phyloP scores from a whole-genome alignment of 2,329 filamentous ascomycete species.

The Botryosphaeria dothidea region DNA sequence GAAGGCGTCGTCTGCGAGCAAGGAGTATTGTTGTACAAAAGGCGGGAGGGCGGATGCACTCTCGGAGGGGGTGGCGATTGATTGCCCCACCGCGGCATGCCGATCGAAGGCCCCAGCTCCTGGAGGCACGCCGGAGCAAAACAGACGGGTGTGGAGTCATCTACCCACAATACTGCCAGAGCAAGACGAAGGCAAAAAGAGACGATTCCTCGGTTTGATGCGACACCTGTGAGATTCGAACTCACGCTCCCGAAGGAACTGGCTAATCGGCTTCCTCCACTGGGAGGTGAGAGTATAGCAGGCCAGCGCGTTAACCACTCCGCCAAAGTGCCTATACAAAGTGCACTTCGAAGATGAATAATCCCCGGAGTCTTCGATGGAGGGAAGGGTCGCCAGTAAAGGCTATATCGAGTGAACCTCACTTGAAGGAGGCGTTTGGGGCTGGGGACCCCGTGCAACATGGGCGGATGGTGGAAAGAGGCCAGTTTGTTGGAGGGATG shows the following conservation, averaged over 20 bases:
- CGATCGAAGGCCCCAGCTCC: not conserved
- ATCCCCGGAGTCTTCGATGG: not conserved
- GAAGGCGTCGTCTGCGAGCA: not conserved
- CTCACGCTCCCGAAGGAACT: conserved; percentile 20
- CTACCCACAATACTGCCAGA: no score
- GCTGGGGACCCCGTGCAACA: not conserved
- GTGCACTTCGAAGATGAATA: not conserved
- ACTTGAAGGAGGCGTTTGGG: not conserved
- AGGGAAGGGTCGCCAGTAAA: accelerated
- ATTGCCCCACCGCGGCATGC: not conserved
- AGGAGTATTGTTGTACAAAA: not conserved
- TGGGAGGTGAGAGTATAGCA: conserved; percentile 1
- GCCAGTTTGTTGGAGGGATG: not conserved
- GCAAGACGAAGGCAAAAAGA: not conserved
- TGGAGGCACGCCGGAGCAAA: not conserved
- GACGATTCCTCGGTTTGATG: not conserved
- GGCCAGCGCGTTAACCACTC: conserved; percentile 20
- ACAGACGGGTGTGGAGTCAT: no score
- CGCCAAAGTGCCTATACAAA: conserved; percentile 16
- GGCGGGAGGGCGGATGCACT: no score
- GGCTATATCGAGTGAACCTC: not conserved
- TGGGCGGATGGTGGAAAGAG: not conserved
- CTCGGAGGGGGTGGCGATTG: not conserved
- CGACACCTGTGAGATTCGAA: conserved; percentile 19
- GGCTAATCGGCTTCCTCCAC: conserved; percentile 8